Evolutionary conservation across 2,329 filamentous ascomycete species (phyloP).

Genomic region (Pseudocercospora ulei): DNA sequence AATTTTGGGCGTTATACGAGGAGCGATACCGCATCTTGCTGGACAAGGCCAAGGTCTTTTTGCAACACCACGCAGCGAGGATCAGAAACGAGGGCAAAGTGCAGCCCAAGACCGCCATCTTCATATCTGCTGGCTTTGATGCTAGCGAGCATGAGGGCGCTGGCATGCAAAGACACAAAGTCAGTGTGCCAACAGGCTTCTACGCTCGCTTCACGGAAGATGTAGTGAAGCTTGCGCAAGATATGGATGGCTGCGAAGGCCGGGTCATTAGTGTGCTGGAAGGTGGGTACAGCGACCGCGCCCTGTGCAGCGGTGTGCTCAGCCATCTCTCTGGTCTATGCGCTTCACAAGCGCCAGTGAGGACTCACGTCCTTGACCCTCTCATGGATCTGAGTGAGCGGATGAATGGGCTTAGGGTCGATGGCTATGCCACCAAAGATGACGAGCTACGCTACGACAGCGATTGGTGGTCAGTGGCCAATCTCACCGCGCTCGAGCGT

Average conservation of each 20-base stretch:
- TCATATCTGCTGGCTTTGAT: conserved; percentile 92
- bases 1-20: conserved; percentile 86
- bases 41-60: conserved; percentile 67
- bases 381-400: conserved; percentile 23
- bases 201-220: conserved; percentile 86
- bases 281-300: conserved; percentile 90
- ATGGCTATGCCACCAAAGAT: not conserved
- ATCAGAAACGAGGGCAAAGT: conserved; percentile 50
- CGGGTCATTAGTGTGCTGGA: conserved; percentile 88
- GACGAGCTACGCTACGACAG: conserved; percentile 33
- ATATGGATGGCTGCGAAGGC: conserved; percentile 69
- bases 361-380: conserved; percentile 11
- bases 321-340: conserved; percentile 81
- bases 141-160: conserved; percentile 87
- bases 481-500: conserved; percentile 61
- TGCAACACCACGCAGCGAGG: conserved; percentile 61
- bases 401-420: conserved; percentile 27
- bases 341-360: conserved; percentile 15
- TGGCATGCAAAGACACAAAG: conserved; percentile 90
- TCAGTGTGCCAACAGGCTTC: conserved; percentile 93
- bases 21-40: conserved; percentile 65
- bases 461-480: conserved; percentile 41
- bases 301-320: conserved; percentile 74
- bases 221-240: conserved; percentile 68
- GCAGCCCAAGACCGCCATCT: conserved; percentile 72